Evolutionary conservation across 2,329 filamentous ascomycete species (phyloP).

Genomic region (Ophiostoma sp.): DNA sequence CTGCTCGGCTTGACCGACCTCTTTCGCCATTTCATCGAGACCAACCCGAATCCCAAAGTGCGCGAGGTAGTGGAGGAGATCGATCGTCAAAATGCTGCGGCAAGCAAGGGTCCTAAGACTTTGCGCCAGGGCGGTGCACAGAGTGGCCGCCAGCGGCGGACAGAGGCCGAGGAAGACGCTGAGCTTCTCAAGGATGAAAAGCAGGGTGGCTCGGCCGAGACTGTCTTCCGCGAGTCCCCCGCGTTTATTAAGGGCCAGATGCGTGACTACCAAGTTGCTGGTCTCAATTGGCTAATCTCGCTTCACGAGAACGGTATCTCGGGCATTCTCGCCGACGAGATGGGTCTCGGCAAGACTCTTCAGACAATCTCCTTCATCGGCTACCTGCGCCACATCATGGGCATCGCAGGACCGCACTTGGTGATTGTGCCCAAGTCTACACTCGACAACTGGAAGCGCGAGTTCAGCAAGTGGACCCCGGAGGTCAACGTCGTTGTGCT

Average conservation of each 20-base stretch:
- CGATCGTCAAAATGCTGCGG: conserved; percentile 82
- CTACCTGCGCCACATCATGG: conserved; percentile 85
- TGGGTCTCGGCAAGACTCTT: conserved; percentile 95
- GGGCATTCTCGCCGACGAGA: conserved; percentile 94
- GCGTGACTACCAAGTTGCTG: conserved; percentile 94
- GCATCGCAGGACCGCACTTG: conserved; percentile 84
- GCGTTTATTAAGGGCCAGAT: conserved; percentile 82
- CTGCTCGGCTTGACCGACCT: conserved; percentile 90
- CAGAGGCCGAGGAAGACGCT: conserved; percentile 95
- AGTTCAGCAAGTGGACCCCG: conserved; percentile 90
- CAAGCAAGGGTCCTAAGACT: conserved; percentile 64
- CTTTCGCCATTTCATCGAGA: conserved; percentile 98
- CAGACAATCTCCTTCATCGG: conserved; percentile 97
- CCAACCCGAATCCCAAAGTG: conserved; percentile 91
- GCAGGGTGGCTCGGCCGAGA: conserved; percentile 76
- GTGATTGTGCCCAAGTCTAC: conserved; percentile 94
- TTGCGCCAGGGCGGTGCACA: conserved; percentile 79
- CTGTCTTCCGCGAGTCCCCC: conserved; percentile 89
- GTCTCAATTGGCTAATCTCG: conserved; percentile 95
- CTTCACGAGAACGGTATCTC: conserved; percentile 98
- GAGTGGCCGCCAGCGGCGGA: conserved; percentile 73
- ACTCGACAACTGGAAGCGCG: conserved; percentile 95
- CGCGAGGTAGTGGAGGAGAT: conserved; percentile 92
- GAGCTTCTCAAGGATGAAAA: conserved; percentile 85
- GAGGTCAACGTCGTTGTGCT: conserved; percentile 91